Conservation (phyloP, 2,329 filamentous ascomycete genomes). For the Ophiocordyceps camponoti-leonardi region DNA sequence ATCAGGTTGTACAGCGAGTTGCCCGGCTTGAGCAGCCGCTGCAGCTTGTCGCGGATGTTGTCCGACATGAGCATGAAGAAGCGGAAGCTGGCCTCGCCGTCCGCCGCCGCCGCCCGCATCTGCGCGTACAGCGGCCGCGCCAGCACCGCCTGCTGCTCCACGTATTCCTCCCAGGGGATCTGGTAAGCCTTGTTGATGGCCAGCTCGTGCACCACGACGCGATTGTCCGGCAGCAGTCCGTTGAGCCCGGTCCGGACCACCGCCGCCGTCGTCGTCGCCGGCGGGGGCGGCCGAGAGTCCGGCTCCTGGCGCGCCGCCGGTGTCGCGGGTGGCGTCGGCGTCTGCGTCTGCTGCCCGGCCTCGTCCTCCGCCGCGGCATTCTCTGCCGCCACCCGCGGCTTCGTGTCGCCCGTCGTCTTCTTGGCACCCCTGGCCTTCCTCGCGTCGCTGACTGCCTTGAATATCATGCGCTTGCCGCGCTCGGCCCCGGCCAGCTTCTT, state of each 20-base stretch:
- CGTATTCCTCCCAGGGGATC: slow-evolving; percentile 44
- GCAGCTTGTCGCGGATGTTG: slow-evolving; percentile 53
- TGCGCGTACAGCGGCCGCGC: slow-evolving; percentile 33
- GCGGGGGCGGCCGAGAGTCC: slow-evolving; percentile 21
- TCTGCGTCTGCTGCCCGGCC: slow-evolving; percentile 30
- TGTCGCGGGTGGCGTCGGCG: slow-evolving; percentile 33
- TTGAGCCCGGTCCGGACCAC: slow-evolving; percentile 23
- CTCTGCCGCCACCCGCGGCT: slow-evolving; percentile 45
- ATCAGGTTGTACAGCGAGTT: slow-evolving; percentile 62
- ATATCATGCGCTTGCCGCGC: slow-evolving; percentile 53
- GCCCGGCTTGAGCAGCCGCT: slow-evolving; percentile 51
- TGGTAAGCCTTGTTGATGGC: slow-evolving; percentile 66
- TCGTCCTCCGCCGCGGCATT: slow-evolving; percentile 10
- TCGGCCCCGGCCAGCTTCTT: slow-evolving; percentile 60
- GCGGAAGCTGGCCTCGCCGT: slow-evolving; percentile 43
- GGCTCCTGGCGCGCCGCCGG: not conserved
- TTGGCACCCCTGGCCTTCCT: slow-evolving; percentile 46
- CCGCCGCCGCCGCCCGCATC: slow-evolving; percentile 46
- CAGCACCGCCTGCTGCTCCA: slow-evolving; percentile 34
- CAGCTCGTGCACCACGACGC: slow-evolving; percentile 61
- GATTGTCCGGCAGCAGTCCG: slow-evolving; percentile 52
- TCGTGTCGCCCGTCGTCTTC: slow-evolving; percentile 52
- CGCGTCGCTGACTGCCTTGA: slow-evolving; percentile 57
- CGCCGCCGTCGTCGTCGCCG: slow-evolving; percentile 25
- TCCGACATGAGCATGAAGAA: slow-evolving; percentile 57